Base-by-base conservation (phyloP, 176 grass and related monocot genomes). In the Themeda triandra region DNA sequence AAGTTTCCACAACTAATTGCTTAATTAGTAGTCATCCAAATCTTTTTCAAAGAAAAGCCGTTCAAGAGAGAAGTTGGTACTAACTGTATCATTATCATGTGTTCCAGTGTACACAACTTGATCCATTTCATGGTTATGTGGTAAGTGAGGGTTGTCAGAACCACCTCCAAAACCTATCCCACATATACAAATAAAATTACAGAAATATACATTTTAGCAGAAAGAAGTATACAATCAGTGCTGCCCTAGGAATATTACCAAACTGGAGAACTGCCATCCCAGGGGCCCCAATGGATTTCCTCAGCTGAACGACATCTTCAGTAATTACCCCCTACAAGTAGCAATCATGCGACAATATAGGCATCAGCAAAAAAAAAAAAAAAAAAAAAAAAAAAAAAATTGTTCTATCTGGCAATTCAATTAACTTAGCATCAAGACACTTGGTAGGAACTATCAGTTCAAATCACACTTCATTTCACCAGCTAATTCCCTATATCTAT, bases 41-140 rank as follows among this genome's bases (percentile, higher is more conserved):
- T 75, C 35, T 21, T 29, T 45, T 59, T 53, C 31, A 44, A 71
- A 28, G 17, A 18, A 35, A 75, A 37, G 4, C 44, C 63, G 25
- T n/a, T 21, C 17, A 45, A 28, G 39, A 71, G 12, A 74, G 6
- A 54, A 81, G 13, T 42, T 76, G 19, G 25, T 72, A 86, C 88
- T 88, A 71, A 98, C 95, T 36, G 95, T 98, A 69, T 98, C 92
- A 67, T 98, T 98, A 73, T 98, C 95, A 85, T 98, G 95, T 53
- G 95, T 98, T 86, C 95, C 95, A 66, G 95, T 98, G 65, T 98
- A 98, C 58, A 95, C 95, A 75, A 98, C 92, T 95, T 98, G 95
- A 77, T 98, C 83, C 44, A 85, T 31, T 93, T 98, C 95, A 87
- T 98, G 95, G 69, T 98, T 98, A 85, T 98, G 95, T 51, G 32